A percentile compares a stretch with the other conserved stretches of the same genome.
Evolutionary conservation across 1,139 yeast genomes (phyloP).

Genomic region (Pichia sp.): DNA sequence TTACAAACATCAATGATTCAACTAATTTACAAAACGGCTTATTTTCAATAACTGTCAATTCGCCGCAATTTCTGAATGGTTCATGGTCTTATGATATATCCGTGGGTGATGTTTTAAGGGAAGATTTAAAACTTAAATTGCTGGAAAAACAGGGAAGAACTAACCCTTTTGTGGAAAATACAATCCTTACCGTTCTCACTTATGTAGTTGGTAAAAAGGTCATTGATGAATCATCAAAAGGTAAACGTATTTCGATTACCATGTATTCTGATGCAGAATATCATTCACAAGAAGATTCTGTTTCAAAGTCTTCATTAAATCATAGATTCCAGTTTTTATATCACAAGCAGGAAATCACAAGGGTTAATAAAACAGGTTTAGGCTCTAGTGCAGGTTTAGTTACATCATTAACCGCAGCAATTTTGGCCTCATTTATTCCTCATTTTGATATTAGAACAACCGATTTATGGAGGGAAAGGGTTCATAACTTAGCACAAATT

Average conservation of each 20-base stretch:
- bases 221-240: conserved; percentile 28
- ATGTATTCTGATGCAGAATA: conserved; percentile 85
- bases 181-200: conserved; percentile 48
- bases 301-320: conserved; percentile 30
- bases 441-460: conserved; percentile 28
- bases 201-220: conserved; percentile 34
- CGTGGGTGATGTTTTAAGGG: neutral
- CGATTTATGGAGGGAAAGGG: conserved; percentile 25
- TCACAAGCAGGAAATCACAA: conserved; percentile 53
- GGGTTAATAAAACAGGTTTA: conserved; percentile 88
- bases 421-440: conserved; percentile 43
- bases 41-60: conserved; percentile 41
- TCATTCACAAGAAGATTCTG: conserved; percentile 63
- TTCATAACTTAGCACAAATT: conserved; percentile 81
- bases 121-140: conserved; percentile 2
- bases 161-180: conserved; percentile 76
- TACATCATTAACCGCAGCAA: conserved; percentile 67
- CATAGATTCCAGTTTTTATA: conserved; percentile 44
- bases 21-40: conserved; percentile 6
- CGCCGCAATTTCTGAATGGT: conserved; percentile 76
- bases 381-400: conserved; percentile 96
- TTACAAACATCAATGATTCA: conserved; percentile 21
- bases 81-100: conserved; percentile 53
- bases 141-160: conserved; percentile 21
- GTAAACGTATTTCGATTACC: conserved; percentile 39